phyloP scores from a whole-genome alignment of 257 asterid genomes.

The Nicotiana paniculata region DNA sequence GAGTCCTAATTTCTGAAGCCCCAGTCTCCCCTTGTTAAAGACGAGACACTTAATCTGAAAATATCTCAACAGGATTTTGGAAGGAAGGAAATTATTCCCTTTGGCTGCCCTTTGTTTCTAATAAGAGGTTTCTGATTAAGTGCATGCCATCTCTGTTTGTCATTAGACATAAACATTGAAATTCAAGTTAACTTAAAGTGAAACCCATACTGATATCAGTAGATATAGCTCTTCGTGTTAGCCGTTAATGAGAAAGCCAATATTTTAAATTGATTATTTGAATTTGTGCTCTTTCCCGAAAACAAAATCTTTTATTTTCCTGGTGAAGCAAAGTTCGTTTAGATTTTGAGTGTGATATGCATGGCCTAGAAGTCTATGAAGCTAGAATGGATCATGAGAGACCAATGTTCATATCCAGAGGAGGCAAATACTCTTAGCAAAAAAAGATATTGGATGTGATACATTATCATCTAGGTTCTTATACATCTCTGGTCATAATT shows the following conservation, averaged over 20 bases:
- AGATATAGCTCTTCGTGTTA: not conserved
- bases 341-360: not conserved
- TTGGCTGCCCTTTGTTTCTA: not conserved
- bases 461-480: not conserved
- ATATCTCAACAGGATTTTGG: not conserved
- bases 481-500: not conserved
- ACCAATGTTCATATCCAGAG: not conserved
- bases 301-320: not conserved
- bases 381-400: not conserved
- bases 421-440: not conserved
- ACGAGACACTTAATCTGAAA: not conserved
- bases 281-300: not conserved
- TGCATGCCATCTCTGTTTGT: not conserved
- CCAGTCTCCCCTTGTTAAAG: not conserved
- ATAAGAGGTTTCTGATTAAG: not conserved
- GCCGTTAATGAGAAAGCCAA: not conserved
- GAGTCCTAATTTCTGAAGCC: conserved; percentile 7
- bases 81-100: not conserved
- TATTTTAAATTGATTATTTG: not conserved
- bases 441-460: not conserved
- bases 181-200: not conserved
- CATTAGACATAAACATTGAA: not conserved
- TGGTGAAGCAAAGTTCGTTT: not conserved
- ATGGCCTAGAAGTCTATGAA: not conserved
- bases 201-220: not conserved